phyloP scores from a whole-genome alignment of 1,139 yeast species.

The Yamadazyma dushanensis region DNA sequence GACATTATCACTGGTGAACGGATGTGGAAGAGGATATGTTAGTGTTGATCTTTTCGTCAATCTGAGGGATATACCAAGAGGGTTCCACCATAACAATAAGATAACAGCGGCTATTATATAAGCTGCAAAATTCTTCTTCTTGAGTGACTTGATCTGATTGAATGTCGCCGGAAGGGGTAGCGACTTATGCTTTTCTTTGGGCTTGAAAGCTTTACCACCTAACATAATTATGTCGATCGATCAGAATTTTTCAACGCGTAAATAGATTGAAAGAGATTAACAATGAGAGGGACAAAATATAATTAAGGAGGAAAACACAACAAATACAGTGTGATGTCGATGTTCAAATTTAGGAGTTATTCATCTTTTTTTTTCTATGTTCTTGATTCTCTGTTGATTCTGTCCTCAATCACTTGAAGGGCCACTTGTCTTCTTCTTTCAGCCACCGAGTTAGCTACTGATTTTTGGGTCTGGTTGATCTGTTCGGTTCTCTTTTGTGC shows the following conservation, averaged over 20 bases:
- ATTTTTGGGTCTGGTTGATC: slow-evolving; percentile 38
- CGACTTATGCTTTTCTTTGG: slow-evolving; percentile 19
- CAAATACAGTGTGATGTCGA: neutral
- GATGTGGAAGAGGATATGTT: slow-evolving; percentile 35
- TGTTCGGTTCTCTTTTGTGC: slow-evolving; percentile 60
- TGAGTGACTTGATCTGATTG: slow-evolving; percentile 15
- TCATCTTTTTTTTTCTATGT: too few species aligned
- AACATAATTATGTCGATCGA: neutral
- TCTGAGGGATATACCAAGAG: slow-evolving; percentile 17
- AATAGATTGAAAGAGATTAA: too few species aligned
- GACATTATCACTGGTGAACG: slow-evolving; percentile 30
- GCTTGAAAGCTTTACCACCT: slow-evolving; percentile 11
- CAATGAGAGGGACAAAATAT: too few species aligned
- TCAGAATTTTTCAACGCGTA: too few species aligned
- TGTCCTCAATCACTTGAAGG: slow-evolving; percentile 75
- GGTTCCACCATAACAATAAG: slow-evolving; percentile 27
- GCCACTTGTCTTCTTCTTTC: slow-evolving; percentile 89
- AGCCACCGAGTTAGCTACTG: slow-evolving; percentile 59
- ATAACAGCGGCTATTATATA: slow-evolving; percentile 20
- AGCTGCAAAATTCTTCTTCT: slow-evolving; percentile 19
- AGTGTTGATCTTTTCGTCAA: slow-evolving; percentile 10
- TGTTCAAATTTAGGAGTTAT: too few species aligned
- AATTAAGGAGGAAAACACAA: neutral
- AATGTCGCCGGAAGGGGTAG: slow-evolving; percentile 40
- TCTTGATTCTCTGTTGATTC: slow-evolving; percentile 43